phyloP scores from a whole-genome alignment of 345 rosid species.

The Salix suchowensis region DNA sequence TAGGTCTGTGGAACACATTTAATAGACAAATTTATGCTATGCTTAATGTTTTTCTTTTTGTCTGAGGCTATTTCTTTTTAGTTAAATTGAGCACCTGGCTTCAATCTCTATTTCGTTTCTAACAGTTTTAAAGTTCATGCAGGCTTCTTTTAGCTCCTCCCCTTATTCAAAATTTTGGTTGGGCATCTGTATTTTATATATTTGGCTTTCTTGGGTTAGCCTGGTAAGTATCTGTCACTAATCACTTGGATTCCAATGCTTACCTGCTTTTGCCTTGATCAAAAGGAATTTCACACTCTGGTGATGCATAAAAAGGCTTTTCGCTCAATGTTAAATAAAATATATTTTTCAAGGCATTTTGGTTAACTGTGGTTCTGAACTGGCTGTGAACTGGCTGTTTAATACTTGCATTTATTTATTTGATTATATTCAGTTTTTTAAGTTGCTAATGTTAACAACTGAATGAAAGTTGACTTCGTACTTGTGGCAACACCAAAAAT shows the following conservation, averaged over 20 bases:
- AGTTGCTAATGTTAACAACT: constrained; percentile 7
- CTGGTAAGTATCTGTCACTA: constrained; percentile 52
- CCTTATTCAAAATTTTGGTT: constrained; percentile 70
- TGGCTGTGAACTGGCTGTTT: neutral
- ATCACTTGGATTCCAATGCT: neutral
- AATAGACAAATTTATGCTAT: neutral
- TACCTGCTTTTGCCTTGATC: constrained; percentile 9
- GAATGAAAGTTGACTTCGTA: constrained; percentile 17
- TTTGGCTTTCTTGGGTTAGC: constrained; percentile 74
- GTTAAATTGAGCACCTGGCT: neutral
- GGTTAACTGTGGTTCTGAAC: neutral
- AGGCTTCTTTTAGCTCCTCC: constrained; percentile 96
- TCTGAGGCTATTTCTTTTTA: neutral
- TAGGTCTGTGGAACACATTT: neutral
- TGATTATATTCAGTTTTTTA: neutral
- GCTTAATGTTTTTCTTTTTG: neutral
- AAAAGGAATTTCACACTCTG: neutral
- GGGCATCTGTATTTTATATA: constrained; percentile 88
- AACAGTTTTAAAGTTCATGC: constrained; percentile 28
- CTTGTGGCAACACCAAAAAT: constrained; percentile 15
- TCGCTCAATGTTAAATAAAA: neutral
- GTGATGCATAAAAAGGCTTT: constrained; percentile 4
- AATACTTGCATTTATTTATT: neutral
- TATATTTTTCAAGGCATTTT: neutral
- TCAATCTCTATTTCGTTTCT: constrained; percentile 14